Percentiles rank a stretch among this genome's conserved stretches.
These are phyloP conservation scores for Barnettozyma siamensis DNA, from an alignment of 805 yeast species.

Conservation along the genomic window DNA sequence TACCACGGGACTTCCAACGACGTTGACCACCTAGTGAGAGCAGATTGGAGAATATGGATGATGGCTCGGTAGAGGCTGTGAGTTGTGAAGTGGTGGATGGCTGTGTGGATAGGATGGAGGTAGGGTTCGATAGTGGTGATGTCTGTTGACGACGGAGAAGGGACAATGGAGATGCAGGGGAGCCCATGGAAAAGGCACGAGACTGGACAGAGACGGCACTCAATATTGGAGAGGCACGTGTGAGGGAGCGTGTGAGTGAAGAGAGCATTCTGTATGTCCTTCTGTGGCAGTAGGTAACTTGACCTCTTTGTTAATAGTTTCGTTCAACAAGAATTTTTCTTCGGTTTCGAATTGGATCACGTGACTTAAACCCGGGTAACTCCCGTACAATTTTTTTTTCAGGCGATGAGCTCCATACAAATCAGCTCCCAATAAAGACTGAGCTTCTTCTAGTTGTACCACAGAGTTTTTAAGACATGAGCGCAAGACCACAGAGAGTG, in stretches of 20 bases:
- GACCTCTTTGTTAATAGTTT: no score
- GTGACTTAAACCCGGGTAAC: neutral
- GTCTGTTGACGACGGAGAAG: slow-evolving; percentile 3
- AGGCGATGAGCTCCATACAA: neutral
- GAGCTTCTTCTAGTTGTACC: no score
- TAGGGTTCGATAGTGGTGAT: slow-evolving; percentile 6
- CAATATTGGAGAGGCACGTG: no score
- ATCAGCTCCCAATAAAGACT: no score
- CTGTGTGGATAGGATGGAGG: neutral
- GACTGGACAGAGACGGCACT: neutral
- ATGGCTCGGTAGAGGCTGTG: neutral
- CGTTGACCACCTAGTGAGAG: slow-evolving; percentile 37
- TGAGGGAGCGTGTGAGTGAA: slow-evolving; percentile 2
- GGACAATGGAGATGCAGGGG: slow-evolving; percentile 1
- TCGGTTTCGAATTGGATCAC: neutral
- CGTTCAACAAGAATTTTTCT: no score
- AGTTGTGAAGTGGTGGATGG: neutral
- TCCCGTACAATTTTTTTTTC: neutral
- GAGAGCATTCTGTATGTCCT: slow-evolving; percentile 4
- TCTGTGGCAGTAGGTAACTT: no score
- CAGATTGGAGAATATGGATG: slow-evolving; percentile 26
- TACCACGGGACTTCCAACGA: slow-evolving; percentile 88
- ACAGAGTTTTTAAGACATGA: neutral
- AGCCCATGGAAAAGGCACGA: slow-evolving; percentile 1
- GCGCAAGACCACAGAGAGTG: slow-evolving; percentile 16